Base-by-base conservation (phyloP, 2,329 filamentous ascomycete genomes). In the Daldinia sp. region DNA sequence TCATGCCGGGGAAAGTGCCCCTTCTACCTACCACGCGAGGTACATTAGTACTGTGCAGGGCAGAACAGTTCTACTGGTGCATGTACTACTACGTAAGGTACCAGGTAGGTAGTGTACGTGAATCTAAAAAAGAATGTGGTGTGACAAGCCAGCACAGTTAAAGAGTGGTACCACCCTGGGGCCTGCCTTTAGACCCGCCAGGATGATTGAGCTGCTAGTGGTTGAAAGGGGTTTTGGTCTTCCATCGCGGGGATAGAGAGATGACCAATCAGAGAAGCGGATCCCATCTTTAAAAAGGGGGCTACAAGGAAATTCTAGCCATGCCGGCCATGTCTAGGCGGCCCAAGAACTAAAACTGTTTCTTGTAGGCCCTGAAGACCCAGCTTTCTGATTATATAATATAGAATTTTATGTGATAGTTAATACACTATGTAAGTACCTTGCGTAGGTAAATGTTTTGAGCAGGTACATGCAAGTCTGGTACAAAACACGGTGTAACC, bases 161-260 rank as follows among this genome's bases (percentile, higher is more conserved):
- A 63, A 67, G 62, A 67, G 69, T 71, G 69, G 66, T 65, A 58
- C 65, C 66, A 64, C 65, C 41, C 64, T n/a, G n/a, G n/a, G n/a
- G n/a, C n/a, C n/a, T 48, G 28, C 59, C 54, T 44, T 6, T 33
- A 46, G 26, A 54, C 54, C 30, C 37, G 15, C 26, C 13, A 54
- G n/a, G 18, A 64, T 55, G 35, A 41, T 61, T 42, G 64, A 20
- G 50, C 26, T 56, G 12, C 33, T 54, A 69, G 55, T 66, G 64
- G 60, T 48, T 59, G 53, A 48, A 51, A 67, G 39, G 60, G 57
- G 59, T 50, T 68, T 61, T 33, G 42, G 48, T 69, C 56, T 62
- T 50, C 63, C 18, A 12, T 62, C 37, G 63, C 58, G 69, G 66
- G 66, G 66, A 71, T 63, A 41, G 46, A 63, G 42, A 41, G n/a